Evolutionary conservation across 2,329 filamentous ascomycete genomes (phyloP).

Genomic region (Emericellopsis cladophorae): DNA sequence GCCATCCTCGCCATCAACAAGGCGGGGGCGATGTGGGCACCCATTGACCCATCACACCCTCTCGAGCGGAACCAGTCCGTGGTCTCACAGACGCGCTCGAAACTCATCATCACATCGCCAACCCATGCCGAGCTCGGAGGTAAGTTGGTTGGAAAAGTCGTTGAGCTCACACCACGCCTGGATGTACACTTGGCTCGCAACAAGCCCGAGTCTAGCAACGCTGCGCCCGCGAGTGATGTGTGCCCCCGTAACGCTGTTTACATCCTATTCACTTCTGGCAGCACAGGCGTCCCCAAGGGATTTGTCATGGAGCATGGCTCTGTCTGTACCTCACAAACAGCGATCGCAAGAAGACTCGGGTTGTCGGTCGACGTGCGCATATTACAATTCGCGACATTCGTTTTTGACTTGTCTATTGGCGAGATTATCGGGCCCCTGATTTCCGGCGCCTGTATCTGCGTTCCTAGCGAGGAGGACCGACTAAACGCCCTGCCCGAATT

Average conservation of each 20-base stretch:
- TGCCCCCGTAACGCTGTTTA: slow-evolving; percentile 3
- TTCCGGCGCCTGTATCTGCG: slow-evolving; percentile 23
- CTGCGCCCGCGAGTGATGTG: neutral
- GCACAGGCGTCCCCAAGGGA: slow-evolving; percentile 6
- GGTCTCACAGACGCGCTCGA: neutral
- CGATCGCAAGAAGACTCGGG: neutral
- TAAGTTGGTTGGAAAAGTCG: slow-evolving; percentile 7
- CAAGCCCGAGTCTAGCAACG: slow-evolving; percentile 9
- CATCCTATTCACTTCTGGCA: slow-evolving; percentile 7
- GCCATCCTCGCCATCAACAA: slow-evolving; percentile 4
- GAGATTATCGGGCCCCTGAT: slow-evolving; percentile 1
- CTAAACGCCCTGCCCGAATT: neutral
- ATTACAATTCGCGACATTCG: slow-evolving; percentile 2
- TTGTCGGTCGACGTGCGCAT: neutral
- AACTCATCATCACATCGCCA: slow-evolving; percentile 6
- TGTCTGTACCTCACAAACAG: neutral
- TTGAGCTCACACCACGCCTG: slow-evolving; percentile 8
- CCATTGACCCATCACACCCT: slow-evolving; percentile 4
- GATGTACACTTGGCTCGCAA: slow-evolving; percentile 25
- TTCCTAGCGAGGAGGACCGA: slow-evolving; percentile 18
- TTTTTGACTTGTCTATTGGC: slow-evolving; percentile 2
- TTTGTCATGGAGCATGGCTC: slow-evolving; percentile 4
- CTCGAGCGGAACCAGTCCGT: neutral
- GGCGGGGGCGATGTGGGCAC: slow-evolving; percentile 3
- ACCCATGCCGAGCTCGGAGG: slow-evolving; percentile 10